Conservation (phyloP, 306 rosid genomes). For the Glycine latifolia region DNA sequence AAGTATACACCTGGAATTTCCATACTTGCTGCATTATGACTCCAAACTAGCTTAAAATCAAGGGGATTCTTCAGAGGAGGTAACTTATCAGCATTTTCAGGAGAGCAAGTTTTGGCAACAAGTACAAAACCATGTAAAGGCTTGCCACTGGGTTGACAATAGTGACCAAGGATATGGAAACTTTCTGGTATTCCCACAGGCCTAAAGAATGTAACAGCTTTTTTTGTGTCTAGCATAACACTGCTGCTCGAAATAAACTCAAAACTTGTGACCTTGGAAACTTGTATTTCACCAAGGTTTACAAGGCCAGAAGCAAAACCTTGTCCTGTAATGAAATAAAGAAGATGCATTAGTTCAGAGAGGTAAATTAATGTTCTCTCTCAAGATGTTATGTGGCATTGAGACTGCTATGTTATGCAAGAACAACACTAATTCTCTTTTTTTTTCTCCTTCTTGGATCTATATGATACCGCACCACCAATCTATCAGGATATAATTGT, state of each 20-base stretch:
- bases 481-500: background rate
- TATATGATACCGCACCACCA: background rate
- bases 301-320: slow-evolving; percentile 77
- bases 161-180: slow-evolving; percentile 81
- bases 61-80: slow-evolving; percentile 73
- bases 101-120: slow-evolving; percentile 55
- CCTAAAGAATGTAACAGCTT: slow-evolving; percentile 65
- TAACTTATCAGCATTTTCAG: slow-evolving; percentile 36
- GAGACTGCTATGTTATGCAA: background rate
- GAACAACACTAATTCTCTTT: background rate
- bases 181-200: slow-evolving; percentile 74
- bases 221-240: slow-evolving; percentile 48
- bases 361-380: background rate
- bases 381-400: background rate
- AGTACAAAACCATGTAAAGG: slow-evolving; percentile 78
- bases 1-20: slow-evolving; percentile 54
- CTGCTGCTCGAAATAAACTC: slow-evolving; percentile 69
- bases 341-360: background rate
- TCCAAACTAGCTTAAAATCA: slow-evolving; percentile 73
- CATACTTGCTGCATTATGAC: slow-evolving; percentile 56
- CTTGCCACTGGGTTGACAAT: slow-evolving; percentile 64
- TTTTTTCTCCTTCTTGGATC: background rate
- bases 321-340: slow-evolving; percentile 59
- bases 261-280: slow-evolving; percentile 63
- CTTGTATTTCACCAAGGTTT: slow-evolving; percentile 82